Evolutionary conservation across 1,284 basidiomycete genomes (phyloP).

Genomic region (Papiliotrema terrestris): DNA sequence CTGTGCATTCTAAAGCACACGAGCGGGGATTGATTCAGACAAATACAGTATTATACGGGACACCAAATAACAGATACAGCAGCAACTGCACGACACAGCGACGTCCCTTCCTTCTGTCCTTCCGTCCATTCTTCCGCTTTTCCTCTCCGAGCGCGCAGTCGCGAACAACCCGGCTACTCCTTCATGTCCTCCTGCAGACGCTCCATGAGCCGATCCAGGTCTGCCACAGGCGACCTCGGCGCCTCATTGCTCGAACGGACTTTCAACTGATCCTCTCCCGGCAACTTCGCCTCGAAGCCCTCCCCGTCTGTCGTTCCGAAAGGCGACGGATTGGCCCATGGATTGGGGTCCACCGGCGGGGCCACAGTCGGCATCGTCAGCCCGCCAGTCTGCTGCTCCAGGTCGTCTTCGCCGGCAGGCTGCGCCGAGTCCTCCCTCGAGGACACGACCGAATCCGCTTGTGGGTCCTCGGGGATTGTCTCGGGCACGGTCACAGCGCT

Average conservation of each 20-base stretch:
- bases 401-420: no score
- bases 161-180: conserved; percentile 4
- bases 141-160: background rate
- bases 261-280: background rate
- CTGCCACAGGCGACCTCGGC: background rate
- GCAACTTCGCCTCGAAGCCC: background rate
- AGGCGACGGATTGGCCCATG: background rate
- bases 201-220: conserved; percentile 12
- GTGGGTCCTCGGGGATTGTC: background rate
- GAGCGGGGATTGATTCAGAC: no score
- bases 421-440: background rate
- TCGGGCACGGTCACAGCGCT: background rate
- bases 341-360: background rate
- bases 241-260: background rate
- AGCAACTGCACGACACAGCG: no score
- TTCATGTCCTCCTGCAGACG: conserved; percentile 4
- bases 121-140: background rate
- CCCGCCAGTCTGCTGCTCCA: no score
- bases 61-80: no score
- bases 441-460: background rate
- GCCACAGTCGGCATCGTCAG: background rate
- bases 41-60: no score
- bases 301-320: background rate
- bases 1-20: no score
- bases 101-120: background rate